These are phyloP conservation scores for Sonneratia alba DNA, from an alignment of 345 rosid species.

Conservation along the genomic window DNA sequence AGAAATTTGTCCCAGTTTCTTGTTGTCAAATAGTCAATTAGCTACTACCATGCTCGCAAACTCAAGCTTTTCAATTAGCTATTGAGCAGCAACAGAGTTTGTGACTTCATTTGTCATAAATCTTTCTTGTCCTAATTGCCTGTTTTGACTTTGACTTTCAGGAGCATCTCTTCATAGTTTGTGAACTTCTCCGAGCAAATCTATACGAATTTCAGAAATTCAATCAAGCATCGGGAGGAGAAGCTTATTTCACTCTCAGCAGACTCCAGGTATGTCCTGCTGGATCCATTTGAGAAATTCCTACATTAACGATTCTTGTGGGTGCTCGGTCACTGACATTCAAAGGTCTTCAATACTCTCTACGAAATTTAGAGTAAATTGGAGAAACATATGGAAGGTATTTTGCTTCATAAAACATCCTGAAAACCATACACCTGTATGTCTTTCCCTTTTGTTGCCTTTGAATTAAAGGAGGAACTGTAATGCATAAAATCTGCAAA, in stretches of 20 bases:
- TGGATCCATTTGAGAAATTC: not conserved
- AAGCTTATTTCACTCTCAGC: slow-evolving; percentile 54
- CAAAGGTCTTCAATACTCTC: not conserved
- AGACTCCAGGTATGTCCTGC: slow-evolving; percentile 60
- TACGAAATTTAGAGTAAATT: not conserved
- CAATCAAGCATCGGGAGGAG: slow-evolving; percentile 74
- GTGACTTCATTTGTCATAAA: not conserved
- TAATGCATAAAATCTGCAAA: not conserved
- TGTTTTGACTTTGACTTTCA: slow-evolving; percentile 18
- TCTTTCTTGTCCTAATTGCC: not conserved
- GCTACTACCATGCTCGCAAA: no score
- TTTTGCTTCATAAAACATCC: not conserved
- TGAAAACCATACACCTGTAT: not conserved
- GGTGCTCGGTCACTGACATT: not conserved
- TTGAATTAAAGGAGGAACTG: not conserved
- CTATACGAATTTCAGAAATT: slow-evolving; percentile 87
- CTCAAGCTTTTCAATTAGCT: no score
- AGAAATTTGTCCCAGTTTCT: not conserved
- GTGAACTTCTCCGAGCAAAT: slow-evolving; percentile 84
- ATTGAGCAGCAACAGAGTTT: not conserved
- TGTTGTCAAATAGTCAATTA: not conserved
- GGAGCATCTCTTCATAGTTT: slow-evolving; percentile 95
- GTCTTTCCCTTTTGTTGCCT: not conserved
- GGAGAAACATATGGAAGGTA: no score
- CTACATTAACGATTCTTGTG: not conserved